Percentiles rank a stretch among this genome's conserved stretches.
These are phyloP conservation scores for Sungouiella blattae DNA, from an alignment of 805 yeast genomes.

Conservation along the genomic window DNA sequence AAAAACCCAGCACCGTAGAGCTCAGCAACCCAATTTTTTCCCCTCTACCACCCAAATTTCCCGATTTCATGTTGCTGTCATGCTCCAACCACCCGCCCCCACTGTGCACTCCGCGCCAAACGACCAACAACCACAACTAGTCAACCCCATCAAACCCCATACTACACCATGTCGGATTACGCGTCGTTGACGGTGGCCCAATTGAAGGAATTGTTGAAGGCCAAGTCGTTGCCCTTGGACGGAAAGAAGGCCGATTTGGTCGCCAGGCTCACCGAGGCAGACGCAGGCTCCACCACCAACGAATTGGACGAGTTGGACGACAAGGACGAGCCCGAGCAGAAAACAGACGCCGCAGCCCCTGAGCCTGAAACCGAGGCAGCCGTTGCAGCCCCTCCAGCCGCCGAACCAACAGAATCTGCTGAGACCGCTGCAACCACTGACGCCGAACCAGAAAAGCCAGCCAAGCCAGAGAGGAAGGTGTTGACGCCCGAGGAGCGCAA, in stretches of 20 bases:
- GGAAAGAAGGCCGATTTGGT: conserved; percentile 83
- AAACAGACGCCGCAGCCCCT: conserved; percentile 9
- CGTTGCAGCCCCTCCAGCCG: conserved; percentile 12
- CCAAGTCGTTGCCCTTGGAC: conserved; percentile 59
- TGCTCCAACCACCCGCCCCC: no score
- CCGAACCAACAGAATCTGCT: no score
- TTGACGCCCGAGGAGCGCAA: conserved; percentile 69
- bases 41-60: no score
- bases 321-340: conserved; percentile 11
- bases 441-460: conserved; percentile 17
- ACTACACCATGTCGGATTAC: conserved; percentile 46
- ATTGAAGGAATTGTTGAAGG: conserved; percentile 71
- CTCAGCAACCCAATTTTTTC: no score
- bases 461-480: conserved; percentile 34
- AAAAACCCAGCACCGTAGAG: no score
- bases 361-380: conserved; percentile 14
- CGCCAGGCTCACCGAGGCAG: conserved; percentile 60
- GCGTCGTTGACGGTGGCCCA: conserved; percentile 76
- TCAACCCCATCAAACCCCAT: background rate
- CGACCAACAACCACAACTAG: background rate
- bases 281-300: conserved; percentile 19
- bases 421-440: conserved; percentile 13
- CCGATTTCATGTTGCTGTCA: no score
- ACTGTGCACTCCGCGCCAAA: no score
- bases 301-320: conserved; percentile 5